Conservation (phyloP, 2,329 filamentous ascomycete genomes). For the Epichloe gansuensis region DNA sequence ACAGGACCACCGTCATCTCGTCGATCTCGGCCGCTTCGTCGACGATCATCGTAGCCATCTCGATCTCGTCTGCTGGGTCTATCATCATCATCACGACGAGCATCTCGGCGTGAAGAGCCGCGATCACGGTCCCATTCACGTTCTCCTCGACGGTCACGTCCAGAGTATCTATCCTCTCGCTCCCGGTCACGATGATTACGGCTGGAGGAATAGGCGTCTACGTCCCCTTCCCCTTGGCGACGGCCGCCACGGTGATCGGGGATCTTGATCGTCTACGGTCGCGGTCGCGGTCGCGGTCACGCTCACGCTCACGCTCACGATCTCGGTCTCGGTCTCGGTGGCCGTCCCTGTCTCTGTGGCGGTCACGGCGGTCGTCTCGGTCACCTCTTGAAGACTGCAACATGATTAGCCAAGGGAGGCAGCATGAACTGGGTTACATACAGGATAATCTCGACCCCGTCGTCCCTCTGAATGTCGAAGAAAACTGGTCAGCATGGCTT, state of each 20-base stretch:
- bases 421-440: conserved; percentile 22
- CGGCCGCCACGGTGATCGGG: conserved; percentile 49
- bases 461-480: conserved; percentile 30
- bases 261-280: conserved; percentile 76
- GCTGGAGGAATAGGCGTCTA: conserved; percentile 87
- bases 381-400: conserved; percentile 18
- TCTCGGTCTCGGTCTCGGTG: conserved; percentile 59
- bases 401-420: conserved; percentile 10
- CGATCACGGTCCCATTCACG: conserved; percentile 68
- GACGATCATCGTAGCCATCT: conserved; percentile 38
- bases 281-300: conserved; percentile 30
- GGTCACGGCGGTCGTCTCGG: conserved; percentile 19
- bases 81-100: conserved; percentile 53
- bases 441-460: conserved; percentile 43
- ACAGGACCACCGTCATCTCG: conserved; percentile 25
- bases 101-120: conserved; percentile 46
- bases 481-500: conserved; percentile 7
- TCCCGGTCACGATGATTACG: conserved; percentile 87
- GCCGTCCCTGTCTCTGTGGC: conserved; percentile 47
- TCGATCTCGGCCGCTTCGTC: conserved; percentile 36
- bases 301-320: conserved; percentile 29
- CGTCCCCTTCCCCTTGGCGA: conserved; percentile 61
- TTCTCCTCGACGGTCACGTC: conserved; percentile 55
- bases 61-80: conserved; percentile 45
- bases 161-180: conserved; percentile 81